Conservation (phyloP, 2,329 filamentous ascomycete species). For the Talaromyces piceae region DNA sequence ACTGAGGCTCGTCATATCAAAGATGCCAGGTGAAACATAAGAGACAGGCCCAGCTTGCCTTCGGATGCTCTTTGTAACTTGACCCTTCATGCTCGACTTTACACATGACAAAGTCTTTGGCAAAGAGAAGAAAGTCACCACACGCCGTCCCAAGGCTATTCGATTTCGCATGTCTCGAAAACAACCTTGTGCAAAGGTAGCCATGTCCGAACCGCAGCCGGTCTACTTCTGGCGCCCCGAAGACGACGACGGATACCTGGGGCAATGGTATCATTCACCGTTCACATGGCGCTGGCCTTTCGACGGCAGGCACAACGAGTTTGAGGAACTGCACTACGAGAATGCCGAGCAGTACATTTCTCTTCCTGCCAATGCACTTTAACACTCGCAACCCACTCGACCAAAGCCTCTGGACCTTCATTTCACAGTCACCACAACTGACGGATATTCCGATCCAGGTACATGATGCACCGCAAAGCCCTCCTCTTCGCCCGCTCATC, state of each 20-base stretch:
- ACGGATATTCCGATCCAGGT: slow-evolving; percentile 12
- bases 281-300: slow-evolving; percentile 13
- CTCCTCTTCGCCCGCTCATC: slow-evolving; percentile 23
- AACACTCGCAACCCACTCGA: no score
- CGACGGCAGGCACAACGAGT: not conserved
- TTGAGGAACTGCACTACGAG: slow-evolving; percentile 12
- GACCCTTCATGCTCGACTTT: no score
- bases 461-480: slow-evolving; percentile 32
- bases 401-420: not conserved
- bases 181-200: not conserved
- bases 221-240: slow-evolving; percentile 19
- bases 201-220: slow-evolving; percentile 7
- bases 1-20: no score
- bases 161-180: no score
- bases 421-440: not conserved
- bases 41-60: no score
- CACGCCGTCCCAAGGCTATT: no score
- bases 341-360: slow-evolving; percentile 11
- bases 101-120: no score
- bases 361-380: no score
- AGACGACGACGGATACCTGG: slow-evolving; percentile 15
- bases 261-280: slow-evolving; percentile 17
- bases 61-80: no score
- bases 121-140: no score
- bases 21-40: no score